Evolutionary conservation across 2,329 filamentous ascomycete genomes (phyloP).

Genomic region (Blastomyces silverae): DNA sequence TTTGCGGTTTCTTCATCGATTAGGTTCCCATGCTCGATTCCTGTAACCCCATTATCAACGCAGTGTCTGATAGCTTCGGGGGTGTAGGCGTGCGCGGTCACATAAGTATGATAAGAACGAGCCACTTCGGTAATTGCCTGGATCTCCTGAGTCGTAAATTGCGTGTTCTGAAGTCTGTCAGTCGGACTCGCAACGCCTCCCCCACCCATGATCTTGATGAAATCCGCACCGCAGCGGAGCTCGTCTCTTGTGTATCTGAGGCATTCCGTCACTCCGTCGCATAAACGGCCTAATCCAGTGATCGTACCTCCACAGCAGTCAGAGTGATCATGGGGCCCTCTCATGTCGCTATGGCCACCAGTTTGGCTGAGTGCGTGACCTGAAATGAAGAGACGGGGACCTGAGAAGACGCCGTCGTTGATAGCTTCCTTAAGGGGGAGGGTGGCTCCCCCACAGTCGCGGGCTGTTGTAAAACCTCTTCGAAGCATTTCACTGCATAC

Average conservation of each 20-base stretch:
- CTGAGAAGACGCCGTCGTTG: constrained; percentile 49
- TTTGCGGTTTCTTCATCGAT: constrained; percentile 41
- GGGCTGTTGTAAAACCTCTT: constrained; percentile 53
- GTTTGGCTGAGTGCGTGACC: constrained; percentile 52
- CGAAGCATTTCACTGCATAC: constrained; percentile 47
- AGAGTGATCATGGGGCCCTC: constrained; percentile 36
- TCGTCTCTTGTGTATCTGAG: constrained; percentile 49
- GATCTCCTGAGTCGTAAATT: constrained; percentile 54
- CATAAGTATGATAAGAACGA: constrained; percentile 45
- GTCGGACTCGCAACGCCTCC: constrained; percentile 54
- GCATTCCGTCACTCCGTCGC: constrained; percentile 52
- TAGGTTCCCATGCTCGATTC: constrained; percentile 51
- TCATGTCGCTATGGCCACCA: constrained; percentile 52
- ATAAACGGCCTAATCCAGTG: constrained; percentile 41
- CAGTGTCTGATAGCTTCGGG: constrained; percentile 50
- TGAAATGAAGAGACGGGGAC: constrained; percentile 52
- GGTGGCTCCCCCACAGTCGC: constrained; percentile 54
- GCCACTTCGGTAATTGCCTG: constrained; percentile 49
- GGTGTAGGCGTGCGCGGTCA: constrained; percentile 55
- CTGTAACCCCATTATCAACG: constrained; percentile 49
- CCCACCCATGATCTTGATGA: constrained; percentile 56
- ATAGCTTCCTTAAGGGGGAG: constrained; percentile 52
- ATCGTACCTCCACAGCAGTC: constrained; percentile 45
- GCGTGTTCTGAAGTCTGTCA: constrained; percentile 48
- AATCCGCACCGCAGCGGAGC: constrained; percentile 51